Evolutionary conservation across 1,284 basidiomycete species (phyloP), one percentile per base, ranked within the genome.

Genomic region (Meira nashicola): DNA sequence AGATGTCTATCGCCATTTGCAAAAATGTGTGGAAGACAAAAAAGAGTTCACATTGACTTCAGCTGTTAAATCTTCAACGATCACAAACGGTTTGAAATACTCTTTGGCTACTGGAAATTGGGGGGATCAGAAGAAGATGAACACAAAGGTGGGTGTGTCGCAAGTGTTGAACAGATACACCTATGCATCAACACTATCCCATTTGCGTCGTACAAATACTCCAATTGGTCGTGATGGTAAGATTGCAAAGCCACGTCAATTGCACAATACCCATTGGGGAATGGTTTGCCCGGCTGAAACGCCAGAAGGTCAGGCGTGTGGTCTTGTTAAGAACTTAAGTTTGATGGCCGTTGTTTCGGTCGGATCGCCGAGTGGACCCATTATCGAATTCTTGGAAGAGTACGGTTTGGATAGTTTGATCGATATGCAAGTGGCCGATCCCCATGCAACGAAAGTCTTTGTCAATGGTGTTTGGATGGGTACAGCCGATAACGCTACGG

Each of bases 401-500:
- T 97, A 94, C 91, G 94, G 73, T 37, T 65, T 78, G 55, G 70
- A 71, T 60, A 69, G 65, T 43, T 60, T 77, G 25, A 67, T 70
- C 17, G 76, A 78, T 50, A 77, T 76, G 66, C 67, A 69, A 51
- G 65, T 67, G 17, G 67, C 70, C 19, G 68, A 70, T 50, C 66
- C 73, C 15, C 67, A 70, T 55, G 69, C 74, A 11, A 97, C 94
- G 39, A 98, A 98, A 81, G 91, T 99, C 40, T 98, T 99, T 79
- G 91, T 99, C 65, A 99, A 99, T 73, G 95, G 95, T 76, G 92
- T 97, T 10, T 98, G 95, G 95, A 92, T 96, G 85, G 95, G 95
- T 67, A 91, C 97, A n/a, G 93, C 97, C 80, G 89, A 92, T 60
- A 90, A 97, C 71, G 90, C 94, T 15, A 87, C 87, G 50, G 89